Conservation (phyloP, 2,329 filamentous ascomycete genomes). For the Pseudogymnoascus sp. region DNA sequence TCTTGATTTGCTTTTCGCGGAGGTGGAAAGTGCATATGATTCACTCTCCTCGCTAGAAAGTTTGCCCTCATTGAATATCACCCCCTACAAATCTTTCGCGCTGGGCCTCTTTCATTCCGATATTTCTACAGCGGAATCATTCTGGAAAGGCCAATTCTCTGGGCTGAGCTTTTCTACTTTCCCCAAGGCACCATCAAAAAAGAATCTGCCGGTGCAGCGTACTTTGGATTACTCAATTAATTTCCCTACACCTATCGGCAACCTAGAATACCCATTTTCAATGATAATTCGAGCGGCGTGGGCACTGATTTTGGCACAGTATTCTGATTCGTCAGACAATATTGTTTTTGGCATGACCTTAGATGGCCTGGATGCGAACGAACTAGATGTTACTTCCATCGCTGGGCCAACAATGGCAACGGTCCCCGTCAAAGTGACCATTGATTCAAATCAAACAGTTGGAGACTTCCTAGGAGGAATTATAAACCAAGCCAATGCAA, state of each 20-base stretch:
- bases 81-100: background rate
- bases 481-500: slow-evolving; percentile 31
- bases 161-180: background rate
- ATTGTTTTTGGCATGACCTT: slow-evolving; percentile 35
- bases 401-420: too few relatives aligned
- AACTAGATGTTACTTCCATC: too few relatives aligned
- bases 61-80: background rate
- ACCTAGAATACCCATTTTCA: slow-evolving; percentile 12
- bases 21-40: background rate
- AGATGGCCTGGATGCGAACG: slow-evolving; percentile 33
- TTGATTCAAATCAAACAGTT: slow-evolving; percentile 26
- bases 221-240: background rate
- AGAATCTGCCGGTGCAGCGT: background rate
- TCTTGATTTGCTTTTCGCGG: background rate
- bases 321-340: slow-evolving; percentile 28
- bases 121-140: background rate
- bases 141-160: background rate
- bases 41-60: background rate
- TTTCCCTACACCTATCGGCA: background rate
- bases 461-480: slow-evolving; percentile 35
- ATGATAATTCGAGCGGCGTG: slow-evolving; percentile 35
- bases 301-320: slow-evolving; percentile 31
- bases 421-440: slow-evolving; percentile 31
- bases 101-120: background rate
- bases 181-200: background rate